A percentile compares a stretch with the other conserved stretches of the same genome.
These are phyloP conservation scores for Penicillium hordei DNA, from an alignment of 2,329 filamentous ascomycete species.

Conservation along the genomic window DNA sequence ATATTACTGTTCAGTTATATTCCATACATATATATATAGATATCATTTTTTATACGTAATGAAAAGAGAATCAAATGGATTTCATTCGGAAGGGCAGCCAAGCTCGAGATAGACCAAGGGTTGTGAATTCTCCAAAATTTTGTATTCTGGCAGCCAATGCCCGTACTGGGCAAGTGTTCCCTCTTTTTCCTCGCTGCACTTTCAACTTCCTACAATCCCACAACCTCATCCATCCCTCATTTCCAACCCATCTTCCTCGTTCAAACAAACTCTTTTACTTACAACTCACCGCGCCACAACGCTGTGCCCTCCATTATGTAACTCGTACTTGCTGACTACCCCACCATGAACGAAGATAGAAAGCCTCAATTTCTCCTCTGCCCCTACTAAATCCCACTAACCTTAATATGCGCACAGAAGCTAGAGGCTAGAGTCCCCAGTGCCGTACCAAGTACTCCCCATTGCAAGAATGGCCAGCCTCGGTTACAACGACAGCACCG, in stretches of 20 bases:
- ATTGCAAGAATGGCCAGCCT: not conserved
- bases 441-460: no score
- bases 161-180: not conserved
- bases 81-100: not conserved
- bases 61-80: not conserved
- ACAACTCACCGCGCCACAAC: not conserved
- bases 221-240: not conserved
- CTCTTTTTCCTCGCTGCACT: not conserved
- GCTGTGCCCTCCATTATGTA: not conserved
- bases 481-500: not conserved
- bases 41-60: not conserved
- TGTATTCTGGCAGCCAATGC: no score
- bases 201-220: no score
- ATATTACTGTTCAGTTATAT: not conserved
- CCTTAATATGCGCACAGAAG: not conserved
- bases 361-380: not conserved
- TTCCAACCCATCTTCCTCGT: not conserved
- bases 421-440: not conserved
- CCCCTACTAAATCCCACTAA: not conserved
- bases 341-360: not conserved
- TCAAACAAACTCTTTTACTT: not conserved
- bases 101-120: not conserved
- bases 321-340: not conserved
- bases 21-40: not conserved
- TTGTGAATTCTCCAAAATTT: no score